phyloP scores from a whole-genome alignment of 140 eudicot genomes.

The Erigeron philadelphicus region DNA sequence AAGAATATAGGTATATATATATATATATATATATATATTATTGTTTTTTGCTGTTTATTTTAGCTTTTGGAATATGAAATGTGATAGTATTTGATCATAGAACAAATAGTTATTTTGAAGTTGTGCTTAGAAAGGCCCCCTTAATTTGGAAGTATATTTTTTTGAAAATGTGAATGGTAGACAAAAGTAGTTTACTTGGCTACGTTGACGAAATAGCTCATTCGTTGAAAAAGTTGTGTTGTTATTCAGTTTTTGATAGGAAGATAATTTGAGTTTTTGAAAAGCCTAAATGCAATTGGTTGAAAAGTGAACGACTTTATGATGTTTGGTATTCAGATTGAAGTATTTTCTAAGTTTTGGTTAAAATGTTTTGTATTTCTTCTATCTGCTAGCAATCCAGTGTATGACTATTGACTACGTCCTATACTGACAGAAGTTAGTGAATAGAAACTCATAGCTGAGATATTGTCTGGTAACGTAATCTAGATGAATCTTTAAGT shows the following conservation, averaged over 20 bases:
- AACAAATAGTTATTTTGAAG: neutral
- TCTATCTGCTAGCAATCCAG: no score
- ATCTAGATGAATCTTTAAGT: neutral
- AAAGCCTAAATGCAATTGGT: neutral
- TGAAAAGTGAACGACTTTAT: neutral
- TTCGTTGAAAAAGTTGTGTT: neutral
- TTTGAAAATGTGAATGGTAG: no score
- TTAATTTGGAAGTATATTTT: no score
- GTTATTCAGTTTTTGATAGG: neutral
- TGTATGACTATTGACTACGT: neutral
- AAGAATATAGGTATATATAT: constrained; percentile 60
- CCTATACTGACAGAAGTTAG: neutral
- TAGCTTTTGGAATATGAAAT: neutral
- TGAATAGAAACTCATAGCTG: neutral
- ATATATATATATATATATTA: neutral
- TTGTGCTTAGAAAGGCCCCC: no score
- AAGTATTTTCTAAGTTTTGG: no score
- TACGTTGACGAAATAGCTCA: neutral
- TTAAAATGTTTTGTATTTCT: no score
- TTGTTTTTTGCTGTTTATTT: neutral
- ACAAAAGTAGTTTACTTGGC: neutral
- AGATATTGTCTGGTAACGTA: neutral
- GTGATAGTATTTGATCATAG: neutral
- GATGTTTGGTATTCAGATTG: no score
- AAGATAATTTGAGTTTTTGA: neutral